Percentiles rank a stretch among this genome's conserved stretches.
Conservation (phyloP, 1,139 yeast species). For the Zygoascus meyerae region DNA sequence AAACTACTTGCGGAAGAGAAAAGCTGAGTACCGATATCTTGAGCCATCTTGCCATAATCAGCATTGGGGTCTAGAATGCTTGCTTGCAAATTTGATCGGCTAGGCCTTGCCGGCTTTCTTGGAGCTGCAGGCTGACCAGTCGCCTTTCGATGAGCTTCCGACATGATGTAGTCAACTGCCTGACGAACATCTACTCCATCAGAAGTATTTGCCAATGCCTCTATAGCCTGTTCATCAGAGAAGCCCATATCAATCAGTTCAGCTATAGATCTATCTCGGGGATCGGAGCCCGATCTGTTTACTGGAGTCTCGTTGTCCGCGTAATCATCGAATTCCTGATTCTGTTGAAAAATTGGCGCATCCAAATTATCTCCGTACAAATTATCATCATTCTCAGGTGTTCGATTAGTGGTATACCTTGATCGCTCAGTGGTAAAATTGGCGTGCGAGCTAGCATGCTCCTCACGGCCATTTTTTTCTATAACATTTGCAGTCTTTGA, state of each 20-base stretch:
- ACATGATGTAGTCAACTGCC: slow-evolving; percentile 67
- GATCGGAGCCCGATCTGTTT: slow-evolving; percentile 17
- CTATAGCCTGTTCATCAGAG: slow-evolving; percentile 51
- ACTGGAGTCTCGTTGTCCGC: not conserved
- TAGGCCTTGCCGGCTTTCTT: not conserved
- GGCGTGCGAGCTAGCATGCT: not conserved
- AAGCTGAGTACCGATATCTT: slow-evolving; percentile 58
- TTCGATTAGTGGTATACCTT: not conserved
- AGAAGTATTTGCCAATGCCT: slow-evolving; percentile 49
- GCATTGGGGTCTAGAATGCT: slow-evolving; percentile 6
- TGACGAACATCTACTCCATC: slow-evolving; percentile 57
- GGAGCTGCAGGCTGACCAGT: slow-evolving; percentile 17
- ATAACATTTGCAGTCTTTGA: not conserved
- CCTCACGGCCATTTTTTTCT: not conserved
- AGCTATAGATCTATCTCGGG: slow-evolving; percentile 54
- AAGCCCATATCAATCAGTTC: slow-evolving; percentile 80
- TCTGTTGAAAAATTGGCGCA: not conserved
- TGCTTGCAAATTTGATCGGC: not conserved
- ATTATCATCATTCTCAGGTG: not conserved
- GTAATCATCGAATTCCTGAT: not conserved
- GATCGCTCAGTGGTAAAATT: not conserved
- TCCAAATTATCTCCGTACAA: not conserved
- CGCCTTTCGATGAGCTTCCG: slow-evolving; percentile 43
- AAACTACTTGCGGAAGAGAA: slow-evolving; percentile 58
- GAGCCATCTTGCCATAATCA: slow-evolving; percentile 45